phyloP scores from a whole-genome alignment of 768 basidiomycete species.

The Phaffia tasmanica region DNA sequence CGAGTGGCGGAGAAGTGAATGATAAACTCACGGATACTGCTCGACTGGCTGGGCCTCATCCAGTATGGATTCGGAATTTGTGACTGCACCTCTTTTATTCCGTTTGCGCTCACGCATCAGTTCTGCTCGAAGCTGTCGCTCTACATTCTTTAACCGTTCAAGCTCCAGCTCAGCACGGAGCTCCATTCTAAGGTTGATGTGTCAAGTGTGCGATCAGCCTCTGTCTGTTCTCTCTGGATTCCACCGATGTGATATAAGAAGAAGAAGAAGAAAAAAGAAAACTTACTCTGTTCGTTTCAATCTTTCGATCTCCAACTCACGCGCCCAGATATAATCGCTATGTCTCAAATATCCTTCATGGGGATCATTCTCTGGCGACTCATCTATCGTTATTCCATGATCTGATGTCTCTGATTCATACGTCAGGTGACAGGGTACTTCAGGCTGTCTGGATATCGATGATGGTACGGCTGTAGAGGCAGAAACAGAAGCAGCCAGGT shows the following conservation, averaged over 20 bases:
- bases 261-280: not conserved
- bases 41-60: too few species aligned
- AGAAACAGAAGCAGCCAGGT: not conserved
- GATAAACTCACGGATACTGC: too few species aligned
- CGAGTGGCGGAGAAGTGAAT: too few species aligned
- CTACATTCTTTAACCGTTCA: constrained; percentile 1
- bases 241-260: too few species aligned
- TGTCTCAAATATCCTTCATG: too few species aligned
- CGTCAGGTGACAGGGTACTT: too few species aligned
- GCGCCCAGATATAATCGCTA: too few species aligned
- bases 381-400: too few species aligned
- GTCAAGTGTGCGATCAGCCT: not conserved
- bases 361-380: too few species aligned
- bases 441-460: too few species aligned
- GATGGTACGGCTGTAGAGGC: not conserved
- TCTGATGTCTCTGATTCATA: too few species aligned
- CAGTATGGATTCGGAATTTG: too few species aligned
- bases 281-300: not conserved
- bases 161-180: constrained; percentile 4
- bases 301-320: not conserved
- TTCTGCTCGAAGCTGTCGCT: not conserved
- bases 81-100: not conserved
- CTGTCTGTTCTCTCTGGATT: not conserved
- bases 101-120: not conserved
- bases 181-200: not conserved